Conservation (phyloP, 192 early-diverging fungal species). For the Gryganskiella cystojenkinii region DNA sequence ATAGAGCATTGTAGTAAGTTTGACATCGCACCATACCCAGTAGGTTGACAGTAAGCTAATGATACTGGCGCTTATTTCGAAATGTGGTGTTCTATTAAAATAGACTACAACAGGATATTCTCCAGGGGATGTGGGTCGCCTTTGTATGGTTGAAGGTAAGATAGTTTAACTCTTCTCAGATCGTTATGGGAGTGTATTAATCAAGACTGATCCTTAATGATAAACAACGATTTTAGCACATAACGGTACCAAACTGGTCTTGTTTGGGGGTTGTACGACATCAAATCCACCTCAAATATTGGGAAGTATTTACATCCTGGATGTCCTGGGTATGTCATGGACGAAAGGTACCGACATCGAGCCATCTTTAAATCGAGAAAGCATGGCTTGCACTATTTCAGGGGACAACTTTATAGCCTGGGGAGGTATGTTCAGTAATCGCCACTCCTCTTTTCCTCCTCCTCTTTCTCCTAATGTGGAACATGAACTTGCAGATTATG, state of each 20-base stretch:
- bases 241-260: slow-evolving; percentile 5
- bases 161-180: background rate
- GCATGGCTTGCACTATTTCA: slow-evolving; percentile 5
- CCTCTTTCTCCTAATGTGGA: background rate
- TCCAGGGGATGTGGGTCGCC: background rate
- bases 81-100: background rate
- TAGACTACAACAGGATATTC: background rate
- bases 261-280: slow-evolving; percentile 8
- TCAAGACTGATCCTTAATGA: no score
- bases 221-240: background rate
- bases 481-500: background rate
- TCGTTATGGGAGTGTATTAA: no score
- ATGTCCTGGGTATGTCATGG: background rate
- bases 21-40: background rate
- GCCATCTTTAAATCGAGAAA: background rate
- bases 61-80: background rate
- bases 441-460: no score
- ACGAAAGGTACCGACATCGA: background rate
- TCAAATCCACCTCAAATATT: no score
- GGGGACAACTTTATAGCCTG: slow-evolving; percentile 16
- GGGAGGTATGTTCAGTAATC: slow-evolving; percentile 6
- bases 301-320: background rate
- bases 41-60: no score
- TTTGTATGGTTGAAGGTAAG: slow-evolving; percentile 8
- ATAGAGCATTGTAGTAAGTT: background rate